phyloP scores from a whole-genome alignment of 768 basidiomycete genomes.

The Russula sp. region DNA sequence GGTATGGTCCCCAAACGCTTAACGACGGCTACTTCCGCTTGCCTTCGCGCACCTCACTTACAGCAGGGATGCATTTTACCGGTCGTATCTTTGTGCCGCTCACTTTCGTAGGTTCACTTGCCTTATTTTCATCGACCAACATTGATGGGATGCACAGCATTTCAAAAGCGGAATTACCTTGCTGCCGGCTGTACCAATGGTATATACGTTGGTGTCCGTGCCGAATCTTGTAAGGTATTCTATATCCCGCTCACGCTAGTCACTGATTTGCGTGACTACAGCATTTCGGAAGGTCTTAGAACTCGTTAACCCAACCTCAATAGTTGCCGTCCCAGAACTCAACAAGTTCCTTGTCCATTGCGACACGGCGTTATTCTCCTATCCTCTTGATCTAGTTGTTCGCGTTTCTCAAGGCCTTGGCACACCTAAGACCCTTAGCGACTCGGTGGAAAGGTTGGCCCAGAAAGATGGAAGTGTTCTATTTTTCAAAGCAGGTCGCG shows the following conservation, averaged over 20 bases:
- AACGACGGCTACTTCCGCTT: conserved; percentile 61
- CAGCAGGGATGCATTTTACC: conserved; percentile 41
- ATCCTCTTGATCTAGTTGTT: conserved; percentile 68
- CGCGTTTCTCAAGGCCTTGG: conserved; percentile 53
- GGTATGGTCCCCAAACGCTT: conserved; percentile 58
- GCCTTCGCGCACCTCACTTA: conserved; percentile 37
- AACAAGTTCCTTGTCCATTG: conserved; percentile 68
- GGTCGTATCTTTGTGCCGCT: conserved; percentile 59
- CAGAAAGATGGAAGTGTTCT: conserved; percentile 52
- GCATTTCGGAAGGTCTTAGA: conserved; percentile 60
- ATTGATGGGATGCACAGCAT: conserved; percentile 39
- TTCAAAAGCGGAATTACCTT: conserved; percentile 53
- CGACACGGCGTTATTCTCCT: conserved; percentile 56
- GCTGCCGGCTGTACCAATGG: conserved; percentile 67
- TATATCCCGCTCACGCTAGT: conserved; percentile 5
- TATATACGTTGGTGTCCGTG: conserved; percentile 59
- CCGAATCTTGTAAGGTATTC: conserved; percentile 49
- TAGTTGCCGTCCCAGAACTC: conserved; percentile 57
- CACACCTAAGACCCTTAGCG: conserved; percentile 47
- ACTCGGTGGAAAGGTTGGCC: conserved; percentile 60
- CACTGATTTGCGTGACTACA: conserved; percentile 34
- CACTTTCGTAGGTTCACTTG: conserved; percentile 54
- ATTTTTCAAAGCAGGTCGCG: conserved; percentile 57
- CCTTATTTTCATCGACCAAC: background rate
- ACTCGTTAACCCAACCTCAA: conserved; percentile 47